A percentile compares a stretch with the other conserved stretches of the same genome.
These are phyloP conservation scores for Isatis lusitanica DNA, from an alignment of 441 rosid species.

Conservation along the genomic window DNA sequence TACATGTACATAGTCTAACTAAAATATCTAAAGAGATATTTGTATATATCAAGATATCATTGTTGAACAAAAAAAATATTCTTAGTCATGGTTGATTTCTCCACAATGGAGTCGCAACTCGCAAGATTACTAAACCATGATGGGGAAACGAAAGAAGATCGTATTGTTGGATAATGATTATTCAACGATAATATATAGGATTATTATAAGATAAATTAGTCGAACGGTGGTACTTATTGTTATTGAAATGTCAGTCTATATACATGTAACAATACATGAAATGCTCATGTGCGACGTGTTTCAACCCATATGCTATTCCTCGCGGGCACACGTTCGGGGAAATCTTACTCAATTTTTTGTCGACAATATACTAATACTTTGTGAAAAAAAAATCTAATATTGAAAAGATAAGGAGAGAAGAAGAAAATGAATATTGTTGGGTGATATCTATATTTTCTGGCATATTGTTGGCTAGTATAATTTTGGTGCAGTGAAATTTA, in stretches of 20 bases:
- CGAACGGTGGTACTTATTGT: background rate
- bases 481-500: background rate
- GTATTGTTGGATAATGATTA: background rate
- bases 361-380: background rate
- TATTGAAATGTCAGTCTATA: conserved; percentile 9
- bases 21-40: too few relatives aligned
- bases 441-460: background rate
- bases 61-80: background rate
- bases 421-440: background rate
- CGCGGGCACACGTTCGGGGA: conserved; percentile 31
- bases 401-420: background rate
- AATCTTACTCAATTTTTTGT: conserved; percentile 16
- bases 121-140: background rate
- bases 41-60: background rate
- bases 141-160: background rate
- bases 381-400: background rate
- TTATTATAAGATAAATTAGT: background rate
- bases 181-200: background rate
- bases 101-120: background rate
- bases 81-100: background rate
- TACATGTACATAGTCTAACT: too few relatives aligned
- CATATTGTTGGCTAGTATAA: background rate
- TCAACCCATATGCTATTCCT: conserved; percentile 24
- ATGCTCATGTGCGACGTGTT: conserved; percentile 31
- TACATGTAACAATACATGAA: conserved; percentile 25